Conservation (phyloP, 805 yeast genomes). For the Torulaspora delbrueckii region DNA sequence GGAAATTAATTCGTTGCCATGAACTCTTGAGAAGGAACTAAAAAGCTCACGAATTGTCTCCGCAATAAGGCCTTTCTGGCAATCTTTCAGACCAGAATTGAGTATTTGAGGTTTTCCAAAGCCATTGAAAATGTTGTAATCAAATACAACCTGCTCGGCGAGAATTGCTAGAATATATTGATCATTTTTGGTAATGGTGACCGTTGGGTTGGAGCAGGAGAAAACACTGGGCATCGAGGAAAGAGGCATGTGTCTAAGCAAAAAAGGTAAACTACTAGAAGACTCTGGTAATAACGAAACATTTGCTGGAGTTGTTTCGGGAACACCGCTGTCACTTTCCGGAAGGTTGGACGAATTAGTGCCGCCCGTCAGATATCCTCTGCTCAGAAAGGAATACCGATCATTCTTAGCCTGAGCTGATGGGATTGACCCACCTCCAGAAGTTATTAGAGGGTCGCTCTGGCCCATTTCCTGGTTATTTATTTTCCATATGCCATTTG, state of each 20-base stretch:
- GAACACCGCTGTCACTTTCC: constrained; percentile 19
- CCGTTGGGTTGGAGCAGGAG: constrained; percentile 23
- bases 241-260: constrained; percentile 59
- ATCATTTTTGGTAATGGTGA: constrained; percentile 14
- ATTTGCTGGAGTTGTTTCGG: constrained; percentile 15
- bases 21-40: constrained; percentile 22
- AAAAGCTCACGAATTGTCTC: constrained; percentile 23
- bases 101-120: constrained; percentile 56
- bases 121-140: constrained; percentile 45
- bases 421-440: constrained; percentile 1
- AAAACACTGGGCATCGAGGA: constrained; percentile 56
- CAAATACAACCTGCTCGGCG: constrained; percentile 32
- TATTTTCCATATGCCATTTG: constrained; percentile 29
- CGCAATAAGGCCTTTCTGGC: constrained; percentile 21
- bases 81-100: constrained; percentile 19
- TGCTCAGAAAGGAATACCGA: constrained; percentile 1
- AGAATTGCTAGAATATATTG: constrained; percentile 27
- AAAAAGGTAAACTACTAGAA: constrained; percentile 63
- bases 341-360: constrained; percentile 5
- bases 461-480: constrained; percentile 19
- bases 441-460: constrained; percentile 15
- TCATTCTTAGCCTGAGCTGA: constrained; percentile 1
- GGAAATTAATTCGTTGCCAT: constrained; percentile 28
- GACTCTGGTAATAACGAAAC: constrained; percentile 19
- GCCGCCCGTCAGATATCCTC: not conserved